Evolutionary conservation across 805 yeast genomes (phyloP), one percentile per base, ranked within the genome.

Genomic region (Lipomyces yamanashiensis): DNA sequence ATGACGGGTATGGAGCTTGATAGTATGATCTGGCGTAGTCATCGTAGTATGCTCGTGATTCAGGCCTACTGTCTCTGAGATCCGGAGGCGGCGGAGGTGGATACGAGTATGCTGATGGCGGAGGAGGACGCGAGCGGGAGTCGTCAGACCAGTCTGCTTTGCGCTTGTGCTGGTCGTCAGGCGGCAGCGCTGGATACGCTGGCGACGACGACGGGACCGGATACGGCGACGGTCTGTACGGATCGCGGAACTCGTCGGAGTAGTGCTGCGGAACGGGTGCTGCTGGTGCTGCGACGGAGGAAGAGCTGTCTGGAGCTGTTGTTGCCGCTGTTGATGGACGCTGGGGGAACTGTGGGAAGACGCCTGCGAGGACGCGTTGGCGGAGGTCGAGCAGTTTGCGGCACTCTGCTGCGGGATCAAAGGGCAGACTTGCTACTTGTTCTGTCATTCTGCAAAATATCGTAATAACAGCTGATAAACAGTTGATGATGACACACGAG

Each of bases 371-470:
- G 41, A 65, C 68, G 34, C 44, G 48, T n/a, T 47, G 52, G 28
- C 68, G 63, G 37, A 65, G 53, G 28, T 65, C 64, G 34, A 65
- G 58, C 39, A 65, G 51, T 23, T 65, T 65, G 41, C 47, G 68
- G 53, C 64, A 63, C 45, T 65, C 68, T 12, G 52, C 68, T 2
- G 19, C 62, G 7, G 68, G 62, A 59, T 65, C 68, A 37, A 62
- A 65, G 2, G 61, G 68, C 34, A 40, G 41, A 1, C 50, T 23
- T 7, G 59, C 51, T 12, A 28, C 47, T 40, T 10, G 59, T 43
- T 55, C 52, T 2, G 59, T 17, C 59, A 56, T 56, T 39, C 2
- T 28, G 28, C 28, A 28, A 5, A 28, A 5, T 28, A 28, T 39
- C n/a, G 43, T 39, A 6, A 39, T 39, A 6, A 39, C 7, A 6